Percentiles rank a stretch among this genome's conserved stretches.
phyloP scores from a whole-genome alignment of 331 rosid species.

The Quercus tomentella region DNA sequence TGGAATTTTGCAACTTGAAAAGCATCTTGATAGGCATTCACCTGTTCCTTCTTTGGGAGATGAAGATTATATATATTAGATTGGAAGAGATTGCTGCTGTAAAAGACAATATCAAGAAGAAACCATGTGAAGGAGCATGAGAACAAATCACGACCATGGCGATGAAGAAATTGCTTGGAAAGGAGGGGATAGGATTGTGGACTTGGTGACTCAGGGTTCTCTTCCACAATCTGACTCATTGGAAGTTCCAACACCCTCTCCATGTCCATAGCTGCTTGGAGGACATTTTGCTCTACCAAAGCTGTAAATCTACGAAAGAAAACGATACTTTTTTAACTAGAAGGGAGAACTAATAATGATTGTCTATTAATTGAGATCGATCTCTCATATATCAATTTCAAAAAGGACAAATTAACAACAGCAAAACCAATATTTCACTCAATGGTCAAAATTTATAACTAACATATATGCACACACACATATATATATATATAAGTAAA shows the following conservation, averaged over 20 bases:
- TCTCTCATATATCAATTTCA: no score
- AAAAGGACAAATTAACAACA: no score
- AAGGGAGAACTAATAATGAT: no score
- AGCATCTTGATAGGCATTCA: constrained; percentile 36
- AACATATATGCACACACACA: no score
- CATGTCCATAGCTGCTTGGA: constrained; percentile 73
- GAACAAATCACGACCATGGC: constrained; percentile 65
- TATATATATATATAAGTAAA: no score
- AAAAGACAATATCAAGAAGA: constrained; percentile 62
- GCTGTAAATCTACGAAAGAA: constrained; percentile 31
- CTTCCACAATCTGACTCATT: constrained; percentile 42
- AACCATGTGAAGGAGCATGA: constrained; percentile 55
- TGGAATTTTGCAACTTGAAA: constrained; percentile 39
- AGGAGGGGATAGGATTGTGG: constrained; percentile 30
- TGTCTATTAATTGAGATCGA: no score
- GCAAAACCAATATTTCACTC: no score
- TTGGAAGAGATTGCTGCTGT: constrained; percentile 71
- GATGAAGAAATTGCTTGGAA: constrained; percentile 44
- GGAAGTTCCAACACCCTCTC: constrained; percentile 56
- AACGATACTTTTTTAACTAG: no score
- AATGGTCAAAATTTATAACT: no score
- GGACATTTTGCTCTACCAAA: constrained; percentile 58
- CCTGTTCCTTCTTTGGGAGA: rapidly evolving
- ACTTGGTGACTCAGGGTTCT: constrained; percentile 9
- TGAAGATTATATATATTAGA: constrained; percentile 32